Evolutionary conservation across 176 grass and related monocot genomes (phyloP), one percentile per base, ranked within the genome.

Genomic region (Carex cristatella): DNA sequence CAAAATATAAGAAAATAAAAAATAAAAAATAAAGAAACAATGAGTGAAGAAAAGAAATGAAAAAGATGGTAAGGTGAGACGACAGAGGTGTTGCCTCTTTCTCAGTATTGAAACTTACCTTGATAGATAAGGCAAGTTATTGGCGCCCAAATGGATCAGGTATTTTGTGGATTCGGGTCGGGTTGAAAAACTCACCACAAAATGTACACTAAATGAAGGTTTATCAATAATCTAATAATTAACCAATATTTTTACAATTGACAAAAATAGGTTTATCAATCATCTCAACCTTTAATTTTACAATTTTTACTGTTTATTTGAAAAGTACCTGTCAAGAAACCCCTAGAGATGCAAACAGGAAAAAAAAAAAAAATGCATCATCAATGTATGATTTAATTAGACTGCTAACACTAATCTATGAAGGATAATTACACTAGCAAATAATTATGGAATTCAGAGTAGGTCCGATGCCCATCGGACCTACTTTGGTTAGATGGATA

Each of bases 71-170:
- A 58, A 58, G 77, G 31, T 58, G 79, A 65, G 18, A 62, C 65
- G 59, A 62, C 18, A 62, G 35, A 42, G 77, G 23, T 81, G 57
- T 61, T 63, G 38, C 37, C 38, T 81, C 60, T 81, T 62, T 38
- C 55, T 38, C 55, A 38, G 7, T 75, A 46, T 80, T 80, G 33
- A 60, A 81, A 23, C 58, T 62, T 61, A 65, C 79, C 79, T 81
- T 81, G 35, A 37, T 13, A 63, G 35, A 81, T 13, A 64, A 81
- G 64, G 57, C 58, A 65, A 62, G 79, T 38, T 59, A 44, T 69
- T 38, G 65, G 65, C 1, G 65, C 58, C 18, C 5, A 59, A 18
- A 6, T 59, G 57, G 15, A 6, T 59, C 14, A 5, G 14, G 16
- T n/a, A 18, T 59, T 59, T 59, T 59, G 15, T 59, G 15, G 16